Evolutionary conservation across 805 yeast species (phyloP), one percentile per base, ranked within the genome.

Genomic region (Candida boleticola): DNA sequence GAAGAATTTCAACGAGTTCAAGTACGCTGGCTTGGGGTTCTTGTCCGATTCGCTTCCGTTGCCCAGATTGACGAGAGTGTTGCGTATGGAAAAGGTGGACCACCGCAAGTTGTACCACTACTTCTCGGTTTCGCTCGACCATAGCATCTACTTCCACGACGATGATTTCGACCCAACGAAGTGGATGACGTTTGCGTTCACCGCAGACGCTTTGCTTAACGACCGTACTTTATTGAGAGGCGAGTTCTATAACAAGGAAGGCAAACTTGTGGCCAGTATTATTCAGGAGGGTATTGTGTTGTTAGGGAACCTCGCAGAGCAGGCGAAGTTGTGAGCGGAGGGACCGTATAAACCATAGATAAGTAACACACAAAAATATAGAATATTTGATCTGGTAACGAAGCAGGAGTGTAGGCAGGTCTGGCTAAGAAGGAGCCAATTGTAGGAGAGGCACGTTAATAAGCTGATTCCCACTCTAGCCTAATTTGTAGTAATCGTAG

Each of bases 81-180:
- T 80, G 41, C 57, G 68, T 3, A 39, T 76, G 39, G 58, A 71
- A 30, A 58, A 71, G 31, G 49, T 55, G 16, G 55, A 59, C 43
- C 41, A 52, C 34, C 37, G 41, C 16, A 48, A 56, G 11, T 36
- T 45, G 18, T 48, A 52, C 11, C 61, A 59, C 37, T 71, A 68
- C 29, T 73, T 78, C 47, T 74, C 80, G 13, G 82, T 80, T 3
- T 79, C 85, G 18, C 58, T 84, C 47, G 89, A 83, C 49, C 89
- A 84, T 54, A 62, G 80, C 0, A 73, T 85, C 23, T 81, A 81
- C 57, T 82, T 84, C 64, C 87, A 82, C 54, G 76, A 71, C 62
- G 60, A 61, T 16, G 79, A 74, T 41, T 70, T 79, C 44, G 63
- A 70, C 32, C 63, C 68, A 1, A 65, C 71, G 33, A 68, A 78